Evolutionary conservation across 176 grass and related monocot species (phyloP).

Genomic region (Elaeis guineensis): DNA sequence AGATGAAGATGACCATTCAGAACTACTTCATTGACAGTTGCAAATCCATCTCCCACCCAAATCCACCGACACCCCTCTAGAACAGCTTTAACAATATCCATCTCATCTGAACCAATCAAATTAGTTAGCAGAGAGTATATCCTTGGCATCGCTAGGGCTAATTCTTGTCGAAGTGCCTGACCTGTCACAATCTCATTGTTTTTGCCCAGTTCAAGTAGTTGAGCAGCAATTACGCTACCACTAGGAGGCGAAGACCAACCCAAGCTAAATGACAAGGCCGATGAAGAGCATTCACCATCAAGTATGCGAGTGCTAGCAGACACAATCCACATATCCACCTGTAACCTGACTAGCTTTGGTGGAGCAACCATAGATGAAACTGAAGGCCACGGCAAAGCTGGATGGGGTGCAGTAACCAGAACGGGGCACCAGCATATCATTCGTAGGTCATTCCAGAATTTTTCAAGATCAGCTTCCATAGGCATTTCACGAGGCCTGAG

Average conservation of each 20-base stretch:
- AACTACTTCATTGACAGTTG: slow-evolving; percentile 88
- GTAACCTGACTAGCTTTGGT: slow-evolving; percentile 88
- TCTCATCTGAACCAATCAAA: slow-evolving; percentile 90
- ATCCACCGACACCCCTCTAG: slow-evolving; percentile 92
- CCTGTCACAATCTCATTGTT: slow-evolving; percentile 95
- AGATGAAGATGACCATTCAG: slow-evolving; percentile 87
- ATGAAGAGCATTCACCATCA: slow-evolving; percentile 91
- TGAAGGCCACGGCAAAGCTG: slow-evolving; percentile 77
- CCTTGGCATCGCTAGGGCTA: slow-evolving; percentile 87
- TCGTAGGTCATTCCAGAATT: slow-evolving; percentile 83
- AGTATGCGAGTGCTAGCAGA: slow-evolving; percentile 91
- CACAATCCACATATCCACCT: slow-evolving; percentile 91
- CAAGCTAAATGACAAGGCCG: slow-evolving; percentile 63
- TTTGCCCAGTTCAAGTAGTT: slow-evolving; percentile 91
- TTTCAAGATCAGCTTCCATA: slow-evolving; percentile 62
- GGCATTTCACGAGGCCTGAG: slow-evolving; percentile 55
- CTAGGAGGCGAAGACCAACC: slow-evolving; percentile 82
- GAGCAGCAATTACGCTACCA: slow-evolving; percentile 94
- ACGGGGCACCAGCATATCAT: slow-evolving; percentile 99
- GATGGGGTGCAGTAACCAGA: slow-evolving; percentile 59
- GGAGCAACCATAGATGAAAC: slow-evolving; percentile 80
- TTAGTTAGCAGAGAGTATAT: slow-evolving; percentile 77
- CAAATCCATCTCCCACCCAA: slow-evolving; percentile 97
- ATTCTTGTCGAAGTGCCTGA: slow-evolving; percentile 73
- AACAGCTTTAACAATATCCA: slow-evolving; percentile 95